Percentiles rank a stretch among this genome's conserved stretches.
Evolutionary conservation across 2,329 filamentous ascomycete species (phyloP).

Genomic region (Fusarium subglutinans): DNA sequence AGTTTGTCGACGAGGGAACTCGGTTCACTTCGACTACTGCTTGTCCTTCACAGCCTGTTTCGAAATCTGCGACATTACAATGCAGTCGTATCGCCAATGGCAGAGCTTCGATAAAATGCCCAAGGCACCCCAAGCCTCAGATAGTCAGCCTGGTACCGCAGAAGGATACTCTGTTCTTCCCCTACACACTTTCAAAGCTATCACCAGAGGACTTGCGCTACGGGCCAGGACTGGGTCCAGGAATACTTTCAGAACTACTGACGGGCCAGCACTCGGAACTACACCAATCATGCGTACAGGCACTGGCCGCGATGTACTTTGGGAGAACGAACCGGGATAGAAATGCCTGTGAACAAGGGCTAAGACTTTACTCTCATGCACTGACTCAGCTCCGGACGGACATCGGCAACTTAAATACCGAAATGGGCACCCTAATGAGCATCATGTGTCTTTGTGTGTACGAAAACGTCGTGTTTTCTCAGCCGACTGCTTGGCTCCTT

Average conservation of each 20-base stretch:
- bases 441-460: slow-evolving; percentile 25
- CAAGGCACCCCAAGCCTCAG: neutral
- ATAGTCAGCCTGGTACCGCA: neutral
- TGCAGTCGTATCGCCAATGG: neutral
- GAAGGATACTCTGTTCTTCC: slow-evolving; percentile 12
- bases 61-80: neutral
- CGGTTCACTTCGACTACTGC: neutral
- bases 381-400: slow-evolving; percentile 10
- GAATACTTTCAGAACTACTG: neutral
- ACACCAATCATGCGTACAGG: slow-evolving; percentile 16
- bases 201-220: neutral
- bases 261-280: neutral
- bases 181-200: slow-evolving; percentile 21
- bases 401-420: neutral
- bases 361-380: slow-evolving; percentile 8
- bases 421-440: slow-evolving; percentile 10
- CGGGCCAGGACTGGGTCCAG: neutral
- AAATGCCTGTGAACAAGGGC: slow-evolving; percentile 6
- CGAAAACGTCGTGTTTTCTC: slow-evolving; percentile 17
- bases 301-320: slow-evolving; percentile 16
- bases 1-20: slow-evolving; percentile 22
- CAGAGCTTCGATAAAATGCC: neutral
- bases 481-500: slow-evolving; percentile 22
- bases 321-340: slow-evolving; percentile 10
- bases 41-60: neutral